Conservation (phyloP, 1,284 basidiomycete genomes). For the Schizophyllum amplum region DNA sequence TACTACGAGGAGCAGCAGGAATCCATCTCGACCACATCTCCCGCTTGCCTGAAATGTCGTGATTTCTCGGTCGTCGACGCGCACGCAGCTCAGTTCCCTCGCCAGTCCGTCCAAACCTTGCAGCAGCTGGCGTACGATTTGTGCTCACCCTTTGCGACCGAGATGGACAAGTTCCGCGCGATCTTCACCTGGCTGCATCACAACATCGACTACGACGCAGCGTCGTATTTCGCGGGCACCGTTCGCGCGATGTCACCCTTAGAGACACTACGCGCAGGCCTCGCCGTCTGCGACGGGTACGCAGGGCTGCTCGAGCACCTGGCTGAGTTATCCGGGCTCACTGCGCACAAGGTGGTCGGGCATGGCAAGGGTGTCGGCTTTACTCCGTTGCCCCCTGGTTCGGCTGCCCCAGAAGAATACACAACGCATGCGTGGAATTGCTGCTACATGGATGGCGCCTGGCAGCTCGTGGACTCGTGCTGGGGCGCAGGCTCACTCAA, state of each 20-base stretch:
- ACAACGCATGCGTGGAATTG: slow-evolving; percentile 38
- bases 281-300: slow-evolving; percentile 40
- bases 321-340: slow-evolving; percentile 28
- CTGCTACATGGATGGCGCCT: slow-evolving; percentile 31
- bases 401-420: slow-evolving; percentile 23
- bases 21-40: background rate
- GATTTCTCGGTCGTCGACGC: slow-evolving; percentile 33
- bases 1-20: slow-evolving; percentile 10
- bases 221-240: slow-evolving; percentile 33
- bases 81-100: slow-evolving; percentile 35
- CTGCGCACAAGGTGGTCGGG: slow-evolving; percentile 30
- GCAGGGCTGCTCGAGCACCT: slow-evolving; percentile 32
- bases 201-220: slow-evolving; percentile 35
- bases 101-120: slow-evolving; percentile 27
- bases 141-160: slow-evolving; percentile 30
- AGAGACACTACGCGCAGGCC: background rate
- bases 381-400: slow-evolving; percentile 20
- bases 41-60: slow-evolving; percentile 32
- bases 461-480: slow-evolving; percentile 36
- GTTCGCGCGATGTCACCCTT: slow-evolving; percentile 23
- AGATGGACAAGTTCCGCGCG: slow-evolving; percentile 35
- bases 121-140: slow-evolving; percentile 30
- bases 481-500: slow-evolving; percentile 36
- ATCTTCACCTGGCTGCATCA: slow-evolving; percentile 38
- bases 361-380: slow-evolving; percentile 40